phyloP scores from a whole-genome alignment of 2,329 filamentous ascomycete genomes.

The Cladosporium sp. region DNA sequence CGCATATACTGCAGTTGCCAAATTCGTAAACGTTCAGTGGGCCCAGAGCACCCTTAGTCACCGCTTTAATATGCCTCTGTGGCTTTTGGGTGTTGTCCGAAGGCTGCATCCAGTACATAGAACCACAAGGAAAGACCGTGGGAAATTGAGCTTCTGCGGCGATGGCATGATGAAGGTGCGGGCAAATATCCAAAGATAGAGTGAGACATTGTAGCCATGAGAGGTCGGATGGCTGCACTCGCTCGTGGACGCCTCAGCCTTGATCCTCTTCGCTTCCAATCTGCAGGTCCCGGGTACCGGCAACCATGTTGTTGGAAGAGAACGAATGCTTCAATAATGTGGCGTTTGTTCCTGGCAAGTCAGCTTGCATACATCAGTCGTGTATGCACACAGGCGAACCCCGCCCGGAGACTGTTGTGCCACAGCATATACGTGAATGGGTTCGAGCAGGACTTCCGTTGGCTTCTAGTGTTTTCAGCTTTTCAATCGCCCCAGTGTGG shows the following conservation, averaged over 20 bases:
- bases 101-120: too few relatives aligned
- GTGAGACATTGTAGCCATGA: not conserved
- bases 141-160: not conserved
- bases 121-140: not conserved
- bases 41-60: not conserved
- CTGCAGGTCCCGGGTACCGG: not conserved
- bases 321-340: not conserved
- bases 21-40: not conserved
- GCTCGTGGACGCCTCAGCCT: constrained; percentile 10
- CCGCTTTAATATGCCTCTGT: too few relatives aligned
- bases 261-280: not conserved
- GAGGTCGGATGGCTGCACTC: constrained; percentile 7
- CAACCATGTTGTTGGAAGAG: not conserved
- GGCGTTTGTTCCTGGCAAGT: not conserved
- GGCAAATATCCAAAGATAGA: not conserved
- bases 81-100: too few relatives aligned
- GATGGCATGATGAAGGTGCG: not conserved
- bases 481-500: not conserved
- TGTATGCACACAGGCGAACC: not conserved
- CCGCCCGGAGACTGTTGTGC: not conserved
- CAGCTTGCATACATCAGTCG: not conserved
- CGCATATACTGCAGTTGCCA: not conserved
- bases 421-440: not conserved
- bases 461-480: not conserved
- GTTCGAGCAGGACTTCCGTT: not conserved